These are phyloP conservation scores for Cadophora gregata DNA, from an alignment of 2,329 filamentous ascomycete species.

Conservation along the genomic window DNA sequence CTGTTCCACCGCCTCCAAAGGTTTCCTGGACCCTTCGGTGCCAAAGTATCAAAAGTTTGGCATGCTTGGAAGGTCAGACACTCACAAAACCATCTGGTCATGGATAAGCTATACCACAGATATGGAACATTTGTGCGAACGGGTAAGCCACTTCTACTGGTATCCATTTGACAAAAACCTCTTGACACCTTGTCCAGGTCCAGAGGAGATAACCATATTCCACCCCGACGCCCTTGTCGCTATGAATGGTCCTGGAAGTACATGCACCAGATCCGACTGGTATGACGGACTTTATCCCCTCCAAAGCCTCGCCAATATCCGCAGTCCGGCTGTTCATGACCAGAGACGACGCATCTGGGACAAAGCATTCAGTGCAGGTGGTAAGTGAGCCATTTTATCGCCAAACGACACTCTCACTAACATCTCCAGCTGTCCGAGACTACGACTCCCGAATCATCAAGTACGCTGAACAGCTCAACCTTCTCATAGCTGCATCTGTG, in stretches of 20 bases:
- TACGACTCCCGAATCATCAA: not conserved
- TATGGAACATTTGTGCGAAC: slow-evolving; percentile 12
- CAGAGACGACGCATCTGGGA: slow-evolving; percentile 16
- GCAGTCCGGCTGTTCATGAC: not conserved
- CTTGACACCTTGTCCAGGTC: not conserved
- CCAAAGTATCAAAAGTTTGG: not conserved
- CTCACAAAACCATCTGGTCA: slow-evolving; percentile 12
- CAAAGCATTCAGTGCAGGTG: not conserved
- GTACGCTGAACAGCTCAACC: not conserved
- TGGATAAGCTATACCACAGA: not conserved
- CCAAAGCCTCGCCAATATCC: slow-evolving; percentile 1
- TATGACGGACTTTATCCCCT: not conserved
- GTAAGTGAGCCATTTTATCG: not conserved
- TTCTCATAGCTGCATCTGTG: not conserved
- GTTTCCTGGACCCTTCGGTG: not conserved
- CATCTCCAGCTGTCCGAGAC: not conserved
- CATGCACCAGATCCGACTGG: not conserved
- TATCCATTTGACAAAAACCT: not conserved
- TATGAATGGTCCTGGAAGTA: slow-evolving; percentile 7
- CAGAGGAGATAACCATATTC: slow-evolving; percentile 9
- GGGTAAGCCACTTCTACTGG: not conserved
- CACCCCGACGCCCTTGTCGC: slow-evolving; percentile 2
- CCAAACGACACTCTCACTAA: not conserved
- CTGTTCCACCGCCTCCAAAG: not conserved
- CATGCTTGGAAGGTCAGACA: slow-evolving; percentile 10